Evolutionary conservation across 1,284 basidiomycete genomes (phyloP), one percentile per base, ranked within the genome.

Genomic region (Boletus sp.): DNA sequence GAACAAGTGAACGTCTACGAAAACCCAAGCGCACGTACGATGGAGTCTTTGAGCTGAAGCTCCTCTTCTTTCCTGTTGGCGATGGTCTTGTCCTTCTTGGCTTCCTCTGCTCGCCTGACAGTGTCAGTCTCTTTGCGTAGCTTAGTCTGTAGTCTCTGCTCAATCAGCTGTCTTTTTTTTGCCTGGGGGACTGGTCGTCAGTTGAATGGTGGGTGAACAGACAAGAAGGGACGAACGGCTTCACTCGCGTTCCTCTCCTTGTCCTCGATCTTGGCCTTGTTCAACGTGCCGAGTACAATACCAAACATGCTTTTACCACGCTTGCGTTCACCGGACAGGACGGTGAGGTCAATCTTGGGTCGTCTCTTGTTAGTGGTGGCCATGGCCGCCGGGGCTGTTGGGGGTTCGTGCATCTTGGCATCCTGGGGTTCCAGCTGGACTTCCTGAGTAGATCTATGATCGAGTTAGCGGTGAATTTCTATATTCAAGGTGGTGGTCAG

Each of bases 241-340:
- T 91, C 89, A 73, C 88, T 89, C 37, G 85, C 84, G 71, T 81
- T 89, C 57, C 89, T 78, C 77, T 88, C 84, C 70, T 88, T 86
- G 71, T 90, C 89, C 78, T 91, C 89, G 64, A 81, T 85, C 77
- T 89, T 90, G 64, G 89, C 89, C 78, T 88, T 89, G 76, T 87
- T 89, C 62, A 92, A 81, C 64, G 89, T 92, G 58, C 88, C 88
- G 58, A 92, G 74, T 64, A 91, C 77, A 65, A 91, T 78, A 64
- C 89, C 89, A 77, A 92, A 89, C 85, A 91, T 89, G 76, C 82
- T 85, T 81, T 88, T 90, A 72, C 89, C 89, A 67, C 88, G 86
- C 76, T 88, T 91, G 66, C 87, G 82, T 73, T 89, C 86, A 65
- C 80, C 73, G 59, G 73, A 63, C 53, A 74, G 75, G 36, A 78